phyloP scores from a whole-genome alignment of 257 asterid genomes.

The Echites panduratus region DNA sequence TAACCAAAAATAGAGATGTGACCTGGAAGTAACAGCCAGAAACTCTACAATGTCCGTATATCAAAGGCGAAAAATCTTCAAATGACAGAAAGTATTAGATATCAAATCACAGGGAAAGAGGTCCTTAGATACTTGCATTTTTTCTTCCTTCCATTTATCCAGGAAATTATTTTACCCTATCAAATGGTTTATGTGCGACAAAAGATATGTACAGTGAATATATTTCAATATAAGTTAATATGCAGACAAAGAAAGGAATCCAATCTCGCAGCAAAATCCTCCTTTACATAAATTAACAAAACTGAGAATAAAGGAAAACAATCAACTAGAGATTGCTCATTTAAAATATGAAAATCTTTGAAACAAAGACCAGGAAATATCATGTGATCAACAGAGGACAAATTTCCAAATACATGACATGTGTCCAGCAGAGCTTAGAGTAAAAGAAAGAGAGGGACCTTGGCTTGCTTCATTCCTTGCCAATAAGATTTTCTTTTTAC shows the following conservation, averaged over 20 bases:
- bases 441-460: too few relatives aligned
- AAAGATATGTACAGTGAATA: neutral
- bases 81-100: neutral
- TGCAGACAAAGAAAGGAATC: neutral
- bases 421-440: neutral
- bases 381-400: neutral
- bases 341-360: neutral
- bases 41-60: too few relatives aligned
- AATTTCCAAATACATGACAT: neutral
- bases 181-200: neutral
- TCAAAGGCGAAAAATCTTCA: too few relatives aligned
- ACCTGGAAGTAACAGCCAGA: neutral
- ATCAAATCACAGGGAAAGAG: neutral
- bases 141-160: neutral
- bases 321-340: conserved; percentile 1
- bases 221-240: neutral
- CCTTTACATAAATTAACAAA: neutral
- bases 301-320: neutral
- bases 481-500: neutral
- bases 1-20: neutral
- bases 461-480: neutral
- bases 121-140: neutral
- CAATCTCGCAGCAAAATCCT: neutral
- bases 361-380: neutral
- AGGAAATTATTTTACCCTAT: neutral